Percentiles rank a stretch among this genome's conserved stretches.
Evolutionary conservation across 139 green algal genomes (phyloP).

Genomic region (Coelastrella sp.): DNA sequence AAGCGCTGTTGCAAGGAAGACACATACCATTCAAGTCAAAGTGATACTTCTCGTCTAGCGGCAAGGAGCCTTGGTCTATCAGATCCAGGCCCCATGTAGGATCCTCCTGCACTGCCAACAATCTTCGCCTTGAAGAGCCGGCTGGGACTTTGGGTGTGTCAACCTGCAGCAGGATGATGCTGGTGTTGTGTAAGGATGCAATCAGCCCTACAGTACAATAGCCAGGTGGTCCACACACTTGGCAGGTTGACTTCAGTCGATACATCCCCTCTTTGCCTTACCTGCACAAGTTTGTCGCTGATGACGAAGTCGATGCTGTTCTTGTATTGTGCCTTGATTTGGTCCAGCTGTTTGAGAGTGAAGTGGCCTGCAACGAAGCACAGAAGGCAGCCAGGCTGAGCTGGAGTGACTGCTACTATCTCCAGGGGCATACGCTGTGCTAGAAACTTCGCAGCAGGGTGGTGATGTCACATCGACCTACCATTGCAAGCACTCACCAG

Average conservation of each 20-base stretch:
- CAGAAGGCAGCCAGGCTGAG: too few species aligned
- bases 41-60: conserved; percentile 71
- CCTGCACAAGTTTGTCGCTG: conserved; percentile 27
- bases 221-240: too few species aligned
- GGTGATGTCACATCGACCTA: too few species aligned
- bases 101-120: conserved; percentile 38
- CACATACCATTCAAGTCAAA: conserved; percentile 55
- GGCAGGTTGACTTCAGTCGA: too few species aligned
- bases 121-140: neutral
- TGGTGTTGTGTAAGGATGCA: too few species aligned
- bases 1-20: neutral
- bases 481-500: neutral
- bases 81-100: conserved; percentile 76
- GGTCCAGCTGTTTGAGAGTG: conserved; percentile 37
- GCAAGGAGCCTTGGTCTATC: conserved; percentile 73
- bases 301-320: conserved; percentile 37
- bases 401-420: too few species aligned
- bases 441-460: too few species aligned
- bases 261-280: neutral
- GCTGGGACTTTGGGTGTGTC: neutral
- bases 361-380: conserved; percentile 34
- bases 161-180: neutral
- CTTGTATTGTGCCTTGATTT: conserved; percentile 44
- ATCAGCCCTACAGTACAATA: too few species aligned
- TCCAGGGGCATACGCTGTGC: too few species aligned